These are phyloP conservation scores for Gelatoporia subvermispora DNA, from an alignment of 768 basidiomycete genomes.

Conservation along the genomic window DNA sequence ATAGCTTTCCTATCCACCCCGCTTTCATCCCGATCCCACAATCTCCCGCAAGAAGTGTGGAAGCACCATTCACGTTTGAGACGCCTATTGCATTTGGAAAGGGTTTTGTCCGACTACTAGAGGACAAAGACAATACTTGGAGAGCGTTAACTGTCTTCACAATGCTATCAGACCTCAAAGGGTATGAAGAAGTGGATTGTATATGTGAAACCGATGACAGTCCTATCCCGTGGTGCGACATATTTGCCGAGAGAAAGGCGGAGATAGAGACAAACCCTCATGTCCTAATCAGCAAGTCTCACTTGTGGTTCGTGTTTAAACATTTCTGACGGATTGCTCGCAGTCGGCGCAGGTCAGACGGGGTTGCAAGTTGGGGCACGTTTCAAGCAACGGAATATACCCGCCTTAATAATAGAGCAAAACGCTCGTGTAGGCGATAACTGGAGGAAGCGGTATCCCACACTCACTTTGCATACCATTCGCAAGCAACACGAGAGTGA, in stretches of 20 bases:
- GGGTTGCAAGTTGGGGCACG: constrained; percentile 41
- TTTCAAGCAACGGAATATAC: constrained; percentile 36
- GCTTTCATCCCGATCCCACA: not conserved
- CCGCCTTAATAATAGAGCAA: constrained; percentile 33
- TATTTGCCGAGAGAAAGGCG: constrained; percentile 28
- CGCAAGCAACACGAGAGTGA: constrained; percentile 18
- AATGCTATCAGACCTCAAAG: constrained; percentile 24
- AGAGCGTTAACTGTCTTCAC: constrained; percentile 27
- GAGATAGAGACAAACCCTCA: constrained; percentile 35
- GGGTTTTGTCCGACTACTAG: constrained; percentile 31
- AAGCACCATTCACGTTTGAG: constrained; percentile 30
- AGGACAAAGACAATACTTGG: constrained; percentile 22
- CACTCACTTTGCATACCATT: constrained; percentile 36
- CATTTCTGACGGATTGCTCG: no score
- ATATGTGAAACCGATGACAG: constrained; percentile 4
- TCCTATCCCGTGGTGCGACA: constrained; percentile 16
- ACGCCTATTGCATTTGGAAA: constrained; percentile 27
- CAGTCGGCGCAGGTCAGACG: constrained; percentile 42
- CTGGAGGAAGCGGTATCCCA: constrained; percentile 41
- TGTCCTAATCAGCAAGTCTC: constrained; percentile 34
- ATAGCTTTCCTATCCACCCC: constrained; percentile 6
- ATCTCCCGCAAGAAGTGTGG: constrained; percentile 9
- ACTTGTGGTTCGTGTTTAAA: not conserved
- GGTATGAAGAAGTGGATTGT: constrained; percentile 27
- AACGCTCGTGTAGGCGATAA: constrained; percentile 33